phyloP scores from a whole-genome alignment of 768 basidiomycete species.

The Ephemerocybe angulata region DNA sequence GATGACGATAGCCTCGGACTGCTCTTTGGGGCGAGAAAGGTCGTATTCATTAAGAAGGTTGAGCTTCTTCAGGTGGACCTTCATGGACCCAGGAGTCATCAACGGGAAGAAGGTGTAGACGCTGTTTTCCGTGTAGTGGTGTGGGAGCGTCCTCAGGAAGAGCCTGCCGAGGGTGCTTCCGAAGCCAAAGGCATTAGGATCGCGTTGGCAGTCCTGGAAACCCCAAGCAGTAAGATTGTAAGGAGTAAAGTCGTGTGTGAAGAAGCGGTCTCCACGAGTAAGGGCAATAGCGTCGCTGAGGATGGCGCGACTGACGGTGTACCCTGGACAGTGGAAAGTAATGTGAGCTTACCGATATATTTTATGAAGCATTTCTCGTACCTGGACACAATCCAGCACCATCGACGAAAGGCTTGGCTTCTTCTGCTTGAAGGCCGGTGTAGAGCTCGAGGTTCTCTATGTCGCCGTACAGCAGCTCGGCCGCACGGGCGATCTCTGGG shows the following conservation, averaged over 20 bases:
- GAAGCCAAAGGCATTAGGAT: conserved; percentile 66
- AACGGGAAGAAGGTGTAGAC: conserved; percentile 87
- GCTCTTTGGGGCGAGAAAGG: conserved; percentile 42
- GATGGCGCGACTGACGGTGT: conserved; percentile 82
- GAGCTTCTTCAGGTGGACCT: conserved; percentile 52
- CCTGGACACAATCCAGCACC: conserved; percentile 87
- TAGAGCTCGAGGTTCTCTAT: conserved; percentile 80
- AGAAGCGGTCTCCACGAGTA: conserved; percentile 81
- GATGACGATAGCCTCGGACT: conserved; percentile 28
- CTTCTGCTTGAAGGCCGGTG: conserved; percentile 76
- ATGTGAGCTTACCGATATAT: not conserved
- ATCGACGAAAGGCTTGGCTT: conserved; percentile 66
- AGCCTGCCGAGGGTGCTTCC: conserved; percentile 75
- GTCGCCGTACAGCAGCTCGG: conserved; percentile 74
- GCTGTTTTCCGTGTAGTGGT: conserved; percentile 64
- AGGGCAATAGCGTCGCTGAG: conserved; percentile 84
- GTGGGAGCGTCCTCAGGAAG: conserved; percentile 69
- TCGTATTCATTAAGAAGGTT: conserved; percentile 54
- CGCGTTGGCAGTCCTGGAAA: conserved; percentile 77
- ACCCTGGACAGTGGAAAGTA: conserved; percentile 39
- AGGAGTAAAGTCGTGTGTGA: conserved; percentile 78
- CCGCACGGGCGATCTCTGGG: conserved; percentile 61
- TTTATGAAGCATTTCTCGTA: conserved; percentile 23
- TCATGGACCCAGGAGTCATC: conserved; percentile 74
- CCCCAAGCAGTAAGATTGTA: conserved; percentile 83